Conservation (phyloP, 2,329 filamentous ascomycete genomes). For the Alternaria longipes region DNA sequence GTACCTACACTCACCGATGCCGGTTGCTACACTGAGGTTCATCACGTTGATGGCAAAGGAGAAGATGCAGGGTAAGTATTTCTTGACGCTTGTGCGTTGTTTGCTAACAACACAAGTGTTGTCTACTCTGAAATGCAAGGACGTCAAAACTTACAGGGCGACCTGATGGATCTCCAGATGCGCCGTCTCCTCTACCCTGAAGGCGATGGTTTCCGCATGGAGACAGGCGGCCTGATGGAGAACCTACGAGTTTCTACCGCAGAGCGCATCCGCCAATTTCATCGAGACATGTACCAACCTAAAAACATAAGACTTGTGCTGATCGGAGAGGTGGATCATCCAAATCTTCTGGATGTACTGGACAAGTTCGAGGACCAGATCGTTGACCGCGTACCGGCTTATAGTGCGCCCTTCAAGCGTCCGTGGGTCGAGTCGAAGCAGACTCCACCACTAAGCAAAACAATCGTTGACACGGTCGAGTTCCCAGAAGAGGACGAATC, state of each 20-base stretch:
- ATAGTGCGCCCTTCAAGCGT: conserved; percentile 78
- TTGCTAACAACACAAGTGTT: conserved; percentile 62
- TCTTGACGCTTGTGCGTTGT: not conserved
- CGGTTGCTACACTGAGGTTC: conserved; percentile 92
- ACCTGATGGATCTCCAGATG: conserved; percentile 87
- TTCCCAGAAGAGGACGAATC: conserved; percentile 98
- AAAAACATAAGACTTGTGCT: conserved; percentile 92
- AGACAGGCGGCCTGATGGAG: conserved; percentile 98
- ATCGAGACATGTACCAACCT: conserved; percentile 96
- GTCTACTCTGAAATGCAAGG: conserved; percentile 99
- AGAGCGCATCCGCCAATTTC: conserved; percentile 92
- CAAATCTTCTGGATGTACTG: conserved; percentile 79
- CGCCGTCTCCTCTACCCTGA: conserved; percentile 86
- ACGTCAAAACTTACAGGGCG: conserved; percentile 81
- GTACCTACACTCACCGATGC: conserved; percentile 92
- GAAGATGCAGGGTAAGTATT: conserved; percentile 77
- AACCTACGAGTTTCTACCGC: conserved; percentile 85
- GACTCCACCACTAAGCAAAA: conserved; percentile 75
- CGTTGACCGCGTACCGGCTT: conserved; percentile 78
- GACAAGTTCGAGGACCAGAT: conserved; percentile 91
- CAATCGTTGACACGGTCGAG: conserved; percentile 78
- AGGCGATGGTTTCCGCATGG: conserved; percentile 91
- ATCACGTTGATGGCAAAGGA: conserved; percentile 91
- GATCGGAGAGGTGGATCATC: conserved; percentile 89
- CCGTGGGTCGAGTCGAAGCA: conserved; percentile 92